Base-by-base conservation (phyloP, 306 rosid species). In the Gastrolobium bilobum region DNA sequence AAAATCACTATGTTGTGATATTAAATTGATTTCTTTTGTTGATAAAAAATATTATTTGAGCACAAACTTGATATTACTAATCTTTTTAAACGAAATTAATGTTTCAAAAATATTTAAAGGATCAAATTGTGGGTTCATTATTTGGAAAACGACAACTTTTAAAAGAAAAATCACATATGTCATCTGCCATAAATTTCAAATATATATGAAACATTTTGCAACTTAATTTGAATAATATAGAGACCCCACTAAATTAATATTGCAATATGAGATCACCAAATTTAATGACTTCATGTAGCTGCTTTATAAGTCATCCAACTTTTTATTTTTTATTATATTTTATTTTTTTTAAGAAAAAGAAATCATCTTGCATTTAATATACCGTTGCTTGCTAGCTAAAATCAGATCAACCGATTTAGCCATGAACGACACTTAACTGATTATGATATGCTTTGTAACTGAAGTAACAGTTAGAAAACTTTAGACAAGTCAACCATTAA, bases 251-350 rank as follows among this genome's bases (percentile, higher is more conserved):
- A 85, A 82, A 70, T 71, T 47, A 61, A 57, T 81, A 52, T 53
- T 38, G 7, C 88, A 78, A 85, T 71, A 20, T 83, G 68, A 79
- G 50, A 60, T 64, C 42, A 73, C 58, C 73, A 69, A 69, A 42
- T 37, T 1, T 59, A 61, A 14, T 75, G 87, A 79, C 87, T 69
- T 76, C 44, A 34, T 34, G 71, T 38, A 52, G 10, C 38, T 60
- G 64, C 15, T 48, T 58, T 9, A 15, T 8, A 13, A 34, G 78
- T 60, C 77, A 79, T 68, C 14, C 52, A n/a, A 29, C n/a, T 0
- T 47, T 20, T 3, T 5, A 47, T 0, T 47, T 20, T 3, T 5
- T 48, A 6, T 7, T 58, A 1, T 8, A 26, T 6, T 54, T 52
- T 4, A 4, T 13, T 8, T 65, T 13, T 13, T 48, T 30, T 9